Percentiles rank a stretch among this genome's conserved stretches.
Evolutionary conservation across 179 eudicot genomes (phyloP).

Genomic region (Beta corolliflora): DNA sequence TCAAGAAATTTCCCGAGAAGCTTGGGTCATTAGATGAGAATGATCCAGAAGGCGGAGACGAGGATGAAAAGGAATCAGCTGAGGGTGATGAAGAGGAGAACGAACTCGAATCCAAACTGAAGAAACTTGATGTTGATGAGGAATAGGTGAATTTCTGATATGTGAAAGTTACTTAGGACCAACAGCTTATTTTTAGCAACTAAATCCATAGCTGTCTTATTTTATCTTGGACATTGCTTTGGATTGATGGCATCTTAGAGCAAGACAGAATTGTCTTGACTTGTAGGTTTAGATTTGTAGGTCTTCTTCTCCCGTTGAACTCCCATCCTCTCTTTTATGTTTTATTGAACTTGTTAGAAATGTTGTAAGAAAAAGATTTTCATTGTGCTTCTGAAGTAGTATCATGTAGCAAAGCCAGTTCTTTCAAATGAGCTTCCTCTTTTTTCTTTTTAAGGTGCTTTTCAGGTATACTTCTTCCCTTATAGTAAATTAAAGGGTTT

Average conservation of each 20-base stretch:
- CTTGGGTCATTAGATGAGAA: constrained; percentile 69
- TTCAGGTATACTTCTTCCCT: too few relatives aligned
- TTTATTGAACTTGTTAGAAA: neutral
- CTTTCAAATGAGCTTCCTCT: neutral
- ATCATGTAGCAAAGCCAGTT: neutral
- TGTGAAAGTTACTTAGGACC: constrained; percentile 15
- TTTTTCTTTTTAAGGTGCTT: too few relatives aligned
- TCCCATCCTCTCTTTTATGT: too few relatives aligned
- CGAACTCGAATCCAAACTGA: constrained; percentile 55
- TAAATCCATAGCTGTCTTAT: constrained; percentile 24
- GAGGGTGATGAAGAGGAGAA: constrained; percentile 31
- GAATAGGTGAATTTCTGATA: constrained; percentile 3
- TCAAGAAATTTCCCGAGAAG: constrained; percentile 52
- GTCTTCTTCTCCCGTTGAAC: constrained; percentile 8
- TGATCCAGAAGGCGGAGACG: constrained; percentile 67
- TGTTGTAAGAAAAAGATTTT: neutral
- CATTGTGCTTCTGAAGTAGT: neutral
- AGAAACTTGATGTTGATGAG: constrained; percentile 47
- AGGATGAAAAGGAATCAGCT: constrained; percentile 39
- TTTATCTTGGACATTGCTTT: constrained; percentile 26
- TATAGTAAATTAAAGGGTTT: too few relatives aligned
- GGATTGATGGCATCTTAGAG: constrained; percentile 19
- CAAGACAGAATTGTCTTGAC: constrained; percentile 5
- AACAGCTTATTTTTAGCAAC: constrained; percentile 9
- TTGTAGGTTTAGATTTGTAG: neutral